These are phyloP conservation scores for Diversispora eburnea DNA, from an alignment of 192 early-diverging fungal genomes.

Conservation along the genomic window DNA sequence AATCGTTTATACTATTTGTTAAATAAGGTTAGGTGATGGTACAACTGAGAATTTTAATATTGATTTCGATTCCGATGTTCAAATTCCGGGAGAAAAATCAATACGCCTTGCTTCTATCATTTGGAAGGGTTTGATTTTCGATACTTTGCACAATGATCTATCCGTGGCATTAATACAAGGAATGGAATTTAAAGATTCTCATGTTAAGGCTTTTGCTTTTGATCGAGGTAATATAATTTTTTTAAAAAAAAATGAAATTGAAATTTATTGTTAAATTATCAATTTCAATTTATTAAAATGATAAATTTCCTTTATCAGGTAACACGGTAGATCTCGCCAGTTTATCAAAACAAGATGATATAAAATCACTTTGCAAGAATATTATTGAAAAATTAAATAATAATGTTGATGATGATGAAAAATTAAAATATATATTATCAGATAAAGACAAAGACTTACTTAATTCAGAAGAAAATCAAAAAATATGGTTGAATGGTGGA, in stretches of 20 bases:
- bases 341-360: too few relatives aligned
- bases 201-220: slow-evolving; percentile 11
- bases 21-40: slow-evolving; percentile 19
- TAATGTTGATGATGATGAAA: too few relatives aligned
- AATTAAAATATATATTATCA: too few relatives aligned
- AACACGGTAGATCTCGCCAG: too few relatives aligned
- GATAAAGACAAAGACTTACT: background rate
- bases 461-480: background rate
- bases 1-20: too few relatives aligned
- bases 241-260: background rate
- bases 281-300: too few relatives aligned
- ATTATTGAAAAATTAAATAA: too few relatives aligned
- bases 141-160: slow-evolving; percentile 3
- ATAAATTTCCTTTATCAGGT: too few relatives aligned
- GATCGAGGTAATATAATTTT: background rate
- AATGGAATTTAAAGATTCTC: slow-evolving; percentile 24
- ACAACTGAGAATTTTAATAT: slow-evolving; percentile 25
- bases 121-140: background rate
- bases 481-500: background rate
- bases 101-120: background rate
- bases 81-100: background rate
- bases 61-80: background rate
- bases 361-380: too few relatives aligned
- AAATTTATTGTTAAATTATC: background rate
- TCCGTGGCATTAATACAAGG: slow-evolving; percentile 19